Base-by-base conservation (phyloP, 202 grass and related monocot species). In the Schoenoplectus triqueter region DNA sequence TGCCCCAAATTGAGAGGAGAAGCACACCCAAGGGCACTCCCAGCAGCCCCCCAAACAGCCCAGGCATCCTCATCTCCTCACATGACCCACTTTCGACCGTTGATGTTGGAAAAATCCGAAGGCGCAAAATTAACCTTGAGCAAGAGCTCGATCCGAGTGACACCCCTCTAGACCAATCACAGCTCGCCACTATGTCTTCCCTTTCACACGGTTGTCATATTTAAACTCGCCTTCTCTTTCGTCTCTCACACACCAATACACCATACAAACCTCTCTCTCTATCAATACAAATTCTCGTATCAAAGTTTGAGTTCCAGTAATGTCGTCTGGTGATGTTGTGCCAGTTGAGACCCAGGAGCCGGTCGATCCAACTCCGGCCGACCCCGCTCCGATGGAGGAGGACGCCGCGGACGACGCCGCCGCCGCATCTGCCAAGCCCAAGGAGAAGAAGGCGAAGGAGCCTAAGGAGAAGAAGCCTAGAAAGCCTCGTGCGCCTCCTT, bases 381-480 rank as follows among this genome's bases (percentile, higher is more conserved):
- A 68, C 13, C 69, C 80, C 14, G 68, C 50, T 57, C 90, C 88
- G 41, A 8, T 68, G 8, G 82, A 69, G 20, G 93, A 83, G 65
- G 17, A 10, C 0, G 78, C 62, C 13, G 76, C 86, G 22, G 82
- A 5, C 3, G 42, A 22, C 41, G 69, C 14, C 52, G 69, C 14
- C 52, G 39, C 52, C 48, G 8, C 3, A 0, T 9, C 57, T 0
- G 52, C 77, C 48, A 71, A 84, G 65, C 62, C 0, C 2, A 81
- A 89, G n/a, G 60, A 83, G 6, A 97, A 94, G 92, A 87, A 91
- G 77, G 78, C 66, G 2, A 94, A 90, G 88, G 88, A 73, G 64
- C 61, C 90, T 31, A 92, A 95, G 86, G 86, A 85, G 54, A 92
- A 94, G 87, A 97, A 94, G 86, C 71, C 91, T 0, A 87, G 55